Percentiles rank a stretch among this genome's conserved stretches.
These are phyloP conservation scores for Pinus tabuliformis DNA, from an alignment of 75 land plant genomes.

Conservation along the genomic window DNA sequence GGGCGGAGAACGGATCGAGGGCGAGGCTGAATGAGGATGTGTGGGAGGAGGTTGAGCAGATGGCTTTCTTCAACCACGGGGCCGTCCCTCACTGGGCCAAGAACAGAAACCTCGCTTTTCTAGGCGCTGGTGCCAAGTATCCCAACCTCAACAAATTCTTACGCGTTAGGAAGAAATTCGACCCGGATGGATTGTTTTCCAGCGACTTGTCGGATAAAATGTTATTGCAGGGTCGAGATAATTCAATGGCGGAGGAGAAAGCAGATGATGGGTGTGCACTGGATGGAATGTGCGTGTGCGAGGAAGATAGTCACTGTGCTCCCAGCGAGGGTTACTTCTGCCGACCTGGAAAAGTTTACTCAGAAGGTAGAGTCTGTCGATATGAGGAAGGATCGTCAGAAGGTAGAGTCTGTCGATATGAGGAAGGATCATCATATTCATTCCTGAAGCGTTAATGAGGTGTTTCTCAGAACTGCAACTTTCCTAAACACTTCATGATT, in stretches of 20 bases:
- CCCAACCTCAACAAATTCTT: slow-evolving; percentile 36
- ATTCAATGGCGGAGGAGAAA: background rate
- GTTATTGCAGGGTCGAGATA: background rate
- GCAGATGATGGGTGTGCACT: slow-evolving; percentile 12
- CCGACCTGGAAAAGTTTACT: slow-evolving; percentile 14
- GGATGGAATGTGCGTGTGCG: slow-evolving; percentile 23
- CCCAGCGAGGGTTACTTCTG: slow-evolving; percentile 20
- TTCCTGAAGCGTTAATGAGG: too few relatives aligned
- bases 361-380: slow-evolving; percentile 20
- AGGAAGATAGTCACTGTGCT: slow-evolving; percentile 14
- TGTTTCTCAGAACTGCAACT: too few relatives aligned
- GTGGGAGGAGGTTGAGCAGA: slow-evolving; percentile 77
- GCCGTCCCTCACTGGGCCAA: slow-evolving; percentile 81
- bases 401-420: too few relatives aligned
- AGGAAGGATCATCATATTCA: too few relatives aligned
- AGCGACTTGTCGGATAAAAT: slow-evolving; percentile 56
- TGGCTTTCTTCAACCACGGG: slow-evolving; percentile 60
- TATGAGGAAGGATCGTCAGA: too few relatives aligned
- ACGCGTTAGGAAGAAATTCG: slow-evolving; percentile 34
- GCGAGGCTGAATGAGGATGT: slow-evolving; percentile 62
- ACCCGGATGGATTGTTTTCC: slow-evolving; percentile 52
- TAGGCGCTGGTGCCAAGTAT: slow-evolving; percentile 33
- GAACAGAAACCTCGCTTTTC: slow-evolving; percentile 58
- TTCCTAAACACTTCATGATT: too few relatives aligned
- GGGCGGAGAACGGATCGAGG: slow-evolving; percentile 32